Base-by-base conservation (phyloP, 306 rosid species). In the Argentina anserina region DNA sequence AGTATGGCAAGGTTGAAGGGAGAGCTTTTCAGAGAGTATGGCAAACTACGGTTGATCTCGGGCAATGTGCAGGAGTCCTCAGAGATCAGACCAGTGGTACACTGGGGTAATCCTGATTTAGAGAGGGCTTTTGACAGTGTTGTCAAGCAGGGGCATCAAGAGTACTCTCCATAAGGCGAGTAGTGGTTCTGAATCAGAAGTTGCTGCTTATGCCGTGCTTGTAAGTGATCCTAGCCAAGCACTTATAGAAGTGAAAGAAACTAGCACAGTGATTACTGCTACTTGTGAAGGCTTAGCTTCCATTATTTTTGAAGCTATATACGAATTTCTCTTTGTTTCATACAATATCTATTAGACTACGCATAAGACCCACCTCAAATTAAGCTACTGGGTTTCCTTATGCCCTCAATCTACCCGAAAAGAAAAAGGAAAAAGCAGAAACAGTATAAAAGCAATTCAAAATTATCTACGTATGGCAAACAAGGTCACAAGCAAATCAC, bases 1-100 rank as follows among this genome's bases (percentile, higher is more conserved):
- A 82, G 71, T 46, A 52, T 87, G 52, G 53, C 90, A 36, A 85
- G 90, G 73, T 78, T 91, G 81, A 89, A 84, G 61, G 96, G 98
- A 31, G 80, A 86, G 61, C 86, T 90, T 25, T 61, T 75, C 1
- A 52, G 88, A 70, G 75, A 82, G 63, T 78, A 81, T 62, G 92
- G 84, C 49, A 86, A 75, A 69, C 81, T 84, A 69, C 72, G 58
- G 75, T 77, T 93, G 78, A 46, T 82, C 33, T 46, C 82, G 63
- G 84, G 23, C 41, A 78, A 53, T 26, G 55, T 83, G 37, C 74
- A 74, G 61, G 61, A 5, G 18, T 70, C 67, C 52, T 60, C 31
- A 9, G 71, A 69, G n/a, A 62, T 41, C 62, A 76, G 71, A 83
- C 79, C 86, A 34, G 49, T 86, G 84, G 64, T 86, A 41, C 81